Evolutionary conservation across 352 stramenopile genomes (phyloP).

Genomic region (Phytophthora niederhauseri): DNA sequence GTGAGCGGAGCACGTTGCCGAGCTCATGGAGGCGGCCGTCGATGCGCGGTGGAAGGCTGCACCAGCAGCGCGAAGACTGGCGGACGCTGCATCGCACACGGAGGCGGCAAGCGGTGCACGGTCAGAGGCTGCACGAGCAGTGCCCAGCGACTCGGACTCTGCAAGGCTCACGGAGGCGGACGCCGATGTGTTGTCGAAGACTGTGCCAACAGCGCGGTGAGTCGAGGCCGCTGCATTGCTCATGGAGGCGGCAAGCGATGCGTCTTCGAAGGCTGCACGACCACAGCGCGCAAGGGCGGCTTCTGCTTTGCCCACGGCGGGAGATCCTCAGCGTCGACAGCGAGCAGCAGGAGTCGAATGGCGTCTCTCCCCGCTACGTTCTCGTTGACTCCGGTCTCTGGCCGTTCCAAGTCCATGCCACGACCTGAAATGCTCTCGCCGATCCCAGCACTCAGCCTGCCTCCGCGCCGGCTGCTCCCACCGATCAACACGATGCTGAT

Average conservation of each 20-base stretch:
- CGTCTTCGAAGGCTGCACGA: constrained; percentile 72
- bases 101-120: constrained; percentile 83
- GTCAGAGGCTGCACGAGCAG: constrained; percentile 76
- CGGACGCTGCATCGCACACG: constrained; percentile 82
- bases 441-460: constrained; percentile 35
- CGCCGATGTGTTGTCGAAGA: constrained; percentile 66
- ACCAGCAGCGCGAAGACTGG: constrained; percentile 86
- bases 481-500: constrained; percentile 39
- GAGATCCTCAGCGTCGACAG: constrained; percentile 25
- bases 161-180: constrained; percentile 86
- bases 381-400: constrained; percentile 16
- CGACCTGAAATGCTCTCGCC: constrained; percentile 28
- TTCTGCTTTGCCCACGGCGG: constrained; percentile 87
- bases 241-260: constrained; percentile 87
- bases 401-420: constrained; percentile 11
- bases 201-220: constrained; percentile 84
- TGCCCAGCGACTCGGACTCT: constrained; percentile 81
- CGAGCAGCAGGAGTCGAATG: constrained; percentile 26
- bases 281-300: constrained; percentile 78
- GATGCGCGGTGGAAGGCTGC: constrained; percentile 74
- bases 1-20: constrained; percentile 83
- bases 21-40: constrained; percentile 80
- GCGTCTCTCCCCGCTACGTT: constrained; percentile 11
- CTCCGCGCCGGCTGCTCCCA: constrained; percentile 36
- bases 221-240: constrained; percentile 82